Conservation (phyloP, 164 flowering plant genomes). For the Saururus chinensis region DNA sequence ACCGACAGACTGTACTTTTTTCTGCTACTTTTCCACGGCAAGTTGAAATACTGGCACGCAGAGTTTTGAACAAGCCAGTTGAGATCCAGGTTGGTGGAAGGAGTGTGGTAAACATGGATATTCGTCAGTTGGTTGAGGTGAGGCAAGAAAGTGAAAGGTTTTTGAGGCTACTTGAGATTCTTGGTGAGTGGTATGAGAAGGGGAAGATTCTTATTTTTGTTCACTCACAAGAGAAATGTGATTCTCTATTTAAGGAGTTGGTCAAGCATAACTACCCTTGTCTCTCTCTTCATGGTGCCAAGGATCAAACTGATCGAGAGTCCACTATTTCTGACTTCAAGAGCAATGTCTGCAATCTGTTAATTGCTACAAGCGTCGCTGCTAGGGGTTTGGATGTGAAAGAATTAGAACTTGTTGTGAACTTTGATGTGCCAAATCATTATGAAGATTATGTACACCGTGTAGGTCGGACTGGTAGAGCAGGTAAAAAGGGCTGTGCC, state of each 20-base stretch:
- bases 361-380: constrained; percentile 91
- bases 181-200: constrained; percentile 94
- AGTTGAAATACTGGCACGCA: constrained; percentile 84
- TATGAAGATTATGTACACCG: constrained; percentile 98
- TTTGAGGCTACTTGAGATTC: constrained; percentile 68
- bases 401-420: constrained; percentile 87
- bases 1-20: constrained; percentile 89
- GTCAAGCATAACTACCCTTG: constrained; percentile 74
- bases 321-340: constrained; percentile 89
- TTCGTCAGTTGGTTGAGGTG: constrained; percentile 80
- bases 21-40: constrained; percentile 99
- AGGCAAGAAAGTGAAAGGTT: constrained; percentile 83
- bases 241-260: constrained; percentile 69
- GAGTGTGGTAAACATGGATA: constrained; percentile 96
- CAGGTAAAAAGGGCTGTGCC: constrained; percentile 92
- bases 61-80: constrained; percentile 81
- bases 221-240: constrained; percentile 87
- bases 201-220: constrained; percentile 92
- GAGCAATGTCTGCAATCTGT: constrained; percentile 75
- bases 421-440: constrained; percentile 87
- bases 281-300: constrained; percentile 94
- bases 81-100: constrained; percentile 95
- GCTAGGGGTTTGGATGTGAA: constrained; percentile 98
- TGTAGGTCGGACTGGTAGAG: constrained; percentile 93
- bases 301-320: constrained; percentile 94